Evolutionary conservation across 768 basidiomycete genomes (phyloP), one percentile per base, ranked within the genome.

Genomic region (Leccinellum rugosiceps): DNA sequence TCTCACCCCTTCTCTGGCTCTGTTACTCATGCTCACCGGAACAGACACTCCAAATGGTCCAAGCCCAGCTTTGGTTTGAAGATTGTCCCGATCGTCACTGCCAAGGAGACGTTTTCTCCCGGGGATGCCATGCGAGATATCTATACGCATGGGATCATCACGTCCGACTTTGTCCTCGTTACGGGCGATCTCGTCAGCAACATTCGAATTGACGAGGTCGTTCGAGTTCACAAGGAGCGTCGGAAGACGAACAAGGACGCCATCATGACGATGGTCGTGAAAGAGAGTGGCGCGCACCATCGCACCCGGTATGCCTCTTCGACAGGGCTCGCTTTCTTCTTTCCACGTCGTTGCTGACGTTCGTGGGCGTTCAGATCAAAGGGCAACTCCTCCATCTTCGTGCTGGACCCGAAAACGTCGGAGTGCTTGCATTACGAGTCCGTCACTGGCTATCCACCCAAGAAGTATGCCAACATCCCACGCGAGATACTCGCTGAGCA

Each of bases 211-310:
- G 89, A 92, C 65, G 90, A 93, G 64, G 90, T 94, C 53, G 89
- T 97, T 49, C 82, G 87, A 47, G 84, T 83, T 61, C 96, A 98
- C 77, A 94, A 89, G 78, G 90, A 90, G 71, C 78, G 94, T 51
- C 79, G 93, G 59, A 88, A 87, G 72, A 82, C 78, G 58, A 92
- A 95, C 73, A 92, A 92, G 76, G 91, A 98, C 69, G 91, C 89
- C 38, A 93, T 94, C 67, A 94, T 99, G 93, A 94, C 94, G 26
- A 93, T 98, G 79, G 93, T 92, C 14, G 89, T 91, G 57, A 92
- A 91, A 73, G 86, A 89, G 73, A 84, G 84, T 63, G 88, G 88
- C 14, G 79, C 78, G 8, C 74, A 69, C 59, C 92, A 91, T 74
- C 78, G 89, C 49, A 90, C 90, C 49, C 83, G 87, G 91, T 89